Conservation (phyloP, 164 flowering plant species). For the Berberis thunbergii region DNA sequence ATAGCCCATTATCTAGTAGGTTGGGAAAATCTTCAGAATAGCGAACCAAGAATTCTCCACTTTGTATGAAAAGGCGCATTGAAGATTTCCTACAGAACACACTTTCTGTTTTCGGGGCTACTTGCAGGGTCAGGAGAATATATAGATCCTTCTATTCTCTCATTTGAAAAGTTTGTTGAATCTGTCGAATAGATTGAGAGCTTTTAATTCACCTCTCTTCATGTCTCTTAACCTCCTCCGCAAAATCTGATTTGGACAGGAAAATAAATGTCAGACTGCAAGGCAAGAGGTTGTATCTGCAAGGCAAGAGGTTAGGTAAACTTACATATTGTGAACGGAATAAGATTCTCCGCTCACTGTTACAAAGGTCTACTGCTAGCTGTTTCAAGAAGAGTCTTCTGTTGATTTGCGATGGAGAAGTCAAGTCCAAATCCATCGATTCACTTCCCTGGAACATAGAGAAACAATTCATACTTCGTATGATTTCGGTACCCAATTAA, state of each 20-base stretch:
- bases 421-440: conserved; percentile 69
- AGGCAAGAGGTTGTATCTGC: too few relatives aligned
- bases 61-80: not conserved
- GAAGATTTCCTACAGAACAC: not conserved
- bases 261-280: not conserved
- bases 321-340: conserved; percentile 94
- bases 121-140: too few relatives aligned
- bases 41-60: not conserved
- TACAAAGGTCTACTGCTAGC: conserved; percentile 78
- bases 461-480: not conserved
- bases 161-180: conserved; percentile 60
- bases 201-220: conserved; percentile 75
- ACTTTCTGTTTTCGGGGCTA: not conserved
- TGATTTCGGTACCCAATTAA: not conserved
- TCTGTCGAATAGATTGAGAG: conserved; percentile 56
- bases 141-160: conserved; percentile 1
- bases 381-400: conserved; percentile 76
- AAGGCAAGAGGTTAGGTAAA: not conserved
- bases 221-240: conserved; percentile 82
- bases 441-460: conserved; percentile 54
- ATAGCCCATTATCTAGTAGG: too few relatives aligned
- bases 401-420: conserved; percentile 80
- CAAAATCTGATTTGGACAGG: conserved; percentile 39
- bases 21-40: too few relatives aligned
- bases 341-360: conserved; percentile 70